These are phyloP conservation scores for Metschnikowia amazonensis DNA, from an alignment of 805 yeast genomes.

Conservation along the genomic window DNA sequence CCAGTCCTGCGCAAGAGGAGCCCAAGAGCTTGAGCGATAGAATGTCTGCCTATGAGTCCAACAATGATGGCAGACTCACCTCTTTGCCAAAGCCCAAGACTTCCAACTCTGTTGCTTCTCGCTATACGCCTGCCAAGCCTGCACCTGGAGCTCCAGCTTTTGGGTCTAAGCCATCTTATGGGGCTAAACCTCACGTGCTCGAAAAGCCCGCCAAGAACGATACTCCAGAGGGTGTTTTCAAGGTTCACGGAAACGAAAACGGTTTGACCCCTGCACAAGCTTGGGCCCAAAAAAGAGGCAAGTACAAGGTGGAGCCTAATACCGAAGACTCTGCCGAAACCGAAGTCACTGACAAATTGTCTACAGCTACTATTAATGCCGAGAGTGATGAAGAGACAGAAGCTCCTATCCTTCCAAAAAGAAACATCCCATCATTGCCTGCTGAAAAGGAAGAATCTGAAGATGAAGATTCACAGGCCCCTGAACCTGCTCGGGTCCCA, in stretches of 20 bases:
- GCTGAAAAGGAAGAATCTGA: neutral
- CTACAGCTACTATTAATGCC: constrained; percentile 1
- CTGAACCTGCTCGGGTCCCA: neutral
- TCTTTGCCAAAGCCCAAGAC: constrained; percentile 64
- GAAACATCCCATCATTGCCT: neutral
- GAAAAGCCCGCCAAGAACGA: constrained; percentile 26
- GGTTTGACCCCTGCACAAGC: constrained; percentile 93
- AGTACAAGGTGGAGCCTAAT: constrained; percentile 44
- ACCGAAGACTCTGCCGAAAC: constrained; percentile 16
- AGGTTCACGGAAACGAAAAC: constrained; percentile 47
- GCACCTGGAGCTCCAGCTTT: constrained; percentile 11
- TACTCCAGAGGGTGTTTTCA: constrained; percentile 13
- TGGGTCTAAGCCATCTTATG: constrained; percentile 15
- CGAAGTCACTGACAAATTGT: neutral
- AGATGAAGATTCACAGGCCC: constrained; percentile 12
- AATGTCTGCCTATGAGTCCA: constrained; percentile 38
- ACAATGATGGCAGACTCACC: constrained; percentile 48
- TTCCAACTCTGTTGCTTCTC: constrained; percentile 45
- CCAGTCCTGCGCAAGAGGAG: constrained; percentile 21
- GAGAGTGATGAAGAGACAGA: constrained; percentile 11
- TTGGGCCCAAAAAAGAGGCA: constrained; percentile 90
- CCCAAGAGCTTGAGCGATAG: constrained; percentile 49
- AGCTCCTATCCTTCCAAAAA: neutral
- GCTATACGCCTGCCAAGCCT: constrained; percentile 35
- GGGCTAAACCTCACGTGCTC: constrained; percentile 17